Percentiles rank a stretch among this genome's conserved stretches.
phyloP scores from a whole-genome alignment of 176 grass and related monocot species.

The Phragmites australis region DNA sequence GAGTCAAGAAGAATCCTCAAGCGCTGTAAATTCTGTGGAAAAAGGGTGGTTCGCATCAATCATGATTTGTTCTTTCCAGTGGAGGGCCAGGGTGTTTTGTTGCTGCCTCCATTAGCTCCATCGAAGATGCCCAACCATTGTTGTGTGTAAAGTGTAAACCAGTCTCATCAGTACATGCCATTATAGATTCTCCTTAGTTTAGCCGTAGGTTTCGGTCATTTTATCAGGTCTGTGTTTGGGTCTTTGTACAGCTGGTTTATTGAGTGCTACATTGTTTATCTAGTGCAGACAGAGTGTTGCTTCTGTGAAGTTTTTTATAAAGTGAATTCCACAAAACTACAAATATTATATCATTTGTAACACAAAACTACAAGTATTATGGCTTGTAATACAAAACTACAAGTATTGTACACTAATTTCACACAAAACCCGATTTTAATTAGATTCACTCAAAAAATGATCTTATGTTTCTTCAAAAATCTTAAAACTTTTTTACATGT shows the following conservation, averaged over 20 bases:
- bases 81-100: constrained; percentile 37
- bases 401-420: too few species aligned
- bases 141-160: constrained; percentile 15
- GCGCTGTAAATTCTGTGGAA: constrained; percentile 33
- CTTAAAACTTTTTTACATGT: too few species aligned
- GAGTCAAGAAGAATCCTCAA: constrained; percentile 35
- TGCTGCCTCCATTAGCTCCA: not conserved
- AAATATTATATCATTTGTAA: too few species aligned
- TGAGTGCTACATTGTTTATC: constrained; percentile 16
- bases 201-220: constrained; percentile 34
- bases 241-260: constrained; percentile 7
- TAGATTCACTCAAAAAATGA: too few species aligned
- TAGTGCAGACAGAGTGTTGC: constrained; percentile 29
- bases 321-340: too few species aligned
- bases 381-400: too few species aligned
- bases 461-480: too few species aligned
- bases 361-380: too few species aligned
- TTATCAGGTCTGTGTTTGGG: constrained; percentile 12
- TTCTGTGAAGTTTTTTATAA: constrained; percentile 44
- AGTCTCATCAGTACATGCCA: constrained; percentile 40
- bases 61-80: constrained; percentile 25
- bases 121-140: constrained; percentile 28
- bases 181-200: constrained; percentile 37
- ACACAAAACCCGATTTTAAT: too few species aligned
- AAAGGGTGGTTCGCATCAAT: constrained; percentile 9